Evolutionary conservation across 2,329 filamentous ascomycete genomes (phyloP).

Genomic region (Colletotrichum destructivum): DNA sequence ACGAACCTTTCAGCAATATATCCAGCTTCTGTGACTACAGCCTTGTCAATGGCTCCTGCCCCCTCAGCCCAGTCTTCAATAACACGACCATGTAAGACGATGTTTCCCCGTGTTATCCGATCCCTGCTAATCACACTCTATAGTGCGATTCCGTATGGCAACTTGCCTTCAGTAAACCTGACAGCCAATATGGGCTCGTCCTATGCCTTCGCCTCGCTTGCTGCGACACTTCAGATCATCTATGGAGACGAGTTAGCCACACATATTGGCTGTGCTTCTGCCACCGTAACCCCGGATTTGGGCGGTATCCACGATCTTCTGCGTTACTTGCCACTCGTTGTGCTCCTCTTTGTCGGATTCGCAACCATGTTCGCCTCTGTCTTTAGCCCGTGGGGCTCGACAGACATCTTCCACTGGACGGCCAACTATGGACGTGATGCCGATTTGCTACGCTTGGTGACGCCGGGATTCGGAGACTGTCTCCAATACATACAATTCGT

Average conservation of each 20-base stretch:
- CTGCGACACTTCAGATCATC: constrained; percentile 79
- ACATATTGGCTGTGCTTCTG: constrained; percentile 83
- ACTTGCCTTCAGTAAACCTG: constrained; percentile 81
- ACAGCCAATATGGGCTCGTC: constrained; percentile 82
- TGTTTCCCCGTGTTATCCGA: neutral
- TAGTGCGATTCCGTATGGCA: constrained; percentile 49
- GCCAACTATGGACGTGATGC: constrained; percentile 97
- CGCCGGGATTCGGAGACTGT: constrained; percentile 96
- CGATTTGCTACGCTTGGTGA: constrained; percentile 91
- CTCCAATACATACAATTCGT: constrained; percentile 97
- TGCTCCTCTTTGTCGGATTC: constrained; percentile 84
- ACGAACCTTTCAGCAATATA: constrained; percentile 74
- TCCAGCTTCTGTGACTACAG: constrained; percentile 77
- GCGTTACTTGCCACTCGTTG: constrained; percentile 81
- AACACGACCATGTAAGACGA: constrained; percentile 55
- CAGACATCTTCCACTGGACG: constrained; percentile 94
- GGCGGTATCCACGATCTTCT: constrained; percentile 79
- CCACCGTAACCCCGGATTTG: constrained; percentile 87
- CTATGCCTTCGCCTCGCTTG: constrained; percentile 89
- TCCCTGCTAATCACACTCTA: constrained; percentile 12
- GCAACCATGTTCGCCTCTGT: constrained; percentile 89
- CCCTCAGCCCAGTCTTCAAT: constrained; percentile 81
- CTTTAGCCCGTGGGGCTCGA: constrained; percentile 93
- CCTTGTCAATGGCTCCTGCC: constrained; percentile 77
- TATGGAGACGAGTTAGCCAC: constrained; percentile 78